Conservation (phyloP, 768 basidiomycete genomes). For the Suillus subalutaceus region DNA sequence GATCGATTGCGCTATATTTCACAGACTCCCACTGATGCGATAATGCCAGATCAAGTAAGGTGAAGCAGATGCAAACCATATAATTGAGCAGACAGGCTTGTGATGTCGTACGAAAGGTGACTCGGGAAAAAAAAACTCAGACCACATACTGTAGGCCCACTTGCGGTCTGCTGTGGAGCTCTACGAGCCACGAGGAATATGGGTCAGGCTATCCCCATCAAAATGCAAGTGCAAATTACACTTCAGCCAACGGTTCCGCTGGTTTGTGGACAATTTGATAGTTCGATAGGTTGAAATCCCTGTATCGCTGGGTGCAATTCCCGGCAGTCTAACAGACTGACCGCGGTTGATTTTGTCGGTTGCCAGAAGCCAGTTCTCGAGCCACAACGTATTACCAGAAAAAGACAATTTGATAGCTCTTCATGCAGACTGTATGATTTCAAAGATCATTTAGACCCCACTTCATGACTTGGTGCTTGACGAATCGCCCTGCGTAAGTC, state of each 20-base stretch:
- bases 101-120: neutral
- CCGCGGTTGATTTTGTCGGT: neutral
- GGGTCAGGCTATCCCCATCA: neutral
- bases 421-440: neutral
- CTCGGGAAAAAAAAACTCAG: neutral
- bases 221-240: neutral
- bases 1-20: neutral
- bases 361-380: neutral
- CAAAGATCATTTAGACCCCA: neutral
- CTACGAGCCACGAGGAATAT: neutral
- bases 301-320: neutral
- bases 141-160: neutral
- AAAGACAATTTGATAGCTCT: neutral
- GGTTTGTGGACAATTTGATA: neutral
- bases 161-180: neutral
- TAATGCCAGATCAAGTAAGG: neutral
- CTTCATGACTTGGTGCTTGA: neutral
- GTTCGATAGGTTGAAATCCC: neutral
- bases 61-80: slow-evolving; percentile 3
- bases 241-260: neutral
- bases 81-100: neutral
- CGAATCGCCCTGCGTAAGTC: neutral
- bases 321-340: too few relatives aligned
- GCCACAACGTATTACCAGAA: neutral
- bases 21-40: slow-evolving; percentile 1